A percentile compares a stretch with the other conserved stretches of the same genome.
Evolutionary conservation across 73 alveolate species (phyloP).

Genomic region (Diophrys sp.): DNA sequence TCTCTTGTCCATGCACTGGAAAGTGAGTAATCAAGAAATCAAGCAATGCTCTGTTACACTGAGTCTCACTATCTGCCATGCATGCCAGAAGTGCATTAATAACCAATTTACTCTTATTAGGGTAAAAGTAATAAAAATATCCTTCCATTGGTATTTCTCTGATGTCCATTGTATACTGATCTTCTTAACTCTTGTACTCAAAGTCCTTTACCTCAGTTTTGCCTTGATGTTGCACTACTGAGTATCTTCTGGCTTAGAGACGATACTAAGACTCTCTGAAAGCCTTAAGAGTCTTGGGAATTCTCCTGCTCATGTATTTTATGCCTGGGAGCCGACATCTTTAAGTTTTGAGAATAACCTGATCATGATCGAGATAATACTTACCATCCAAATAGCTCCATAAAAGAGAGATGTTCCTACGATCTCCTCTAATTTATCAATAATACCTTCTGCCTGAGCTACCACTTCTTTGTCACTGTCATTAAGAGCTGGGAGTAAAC

Average conservation of each 20-base stretch:
- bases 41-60: constrained; percentile 71
- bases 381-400: constrained; percentile 79
- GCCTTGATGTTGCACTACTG: too few species aligned
- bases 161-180: constrained; percentile 32
- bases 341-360: constrained; percentile 69
- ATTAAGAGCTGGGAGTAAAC: constrained; percentile 80
- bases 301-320: constrained; percentile 70
- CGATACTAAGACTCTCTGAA: too few species aligned
- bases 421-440: constrained; percentile 58
- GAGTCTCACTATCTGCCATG: constrained; percentile 52
- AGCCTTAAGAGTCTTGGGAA: constrained; percentile 77
- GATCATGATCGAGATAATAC: too few species aligned
- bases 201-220: constrained; percentile 11
- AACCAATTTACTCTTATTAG: constrained; percentile 64
- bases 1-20: constrained; percentile 70
- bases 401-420: constrained; percentile 69
- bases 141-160: constrained; percentile 59
- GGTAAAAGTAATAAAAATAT: constrained; percentile 63
- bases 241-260: too few species aligned
- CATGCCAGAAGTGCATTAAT: constrained; percentile 73
- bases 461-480: constrained; percentile 70
- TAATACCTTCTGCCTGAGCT: constrained; percentile 62
- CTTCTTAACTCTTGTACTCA: not conserved
- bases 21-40: constrained; percentile 79
- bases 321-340: constrained; percentile 74